phyloP scores from a whole-genome alignment of 257 asterid species.

The Cruciata laevipes region DNA sequence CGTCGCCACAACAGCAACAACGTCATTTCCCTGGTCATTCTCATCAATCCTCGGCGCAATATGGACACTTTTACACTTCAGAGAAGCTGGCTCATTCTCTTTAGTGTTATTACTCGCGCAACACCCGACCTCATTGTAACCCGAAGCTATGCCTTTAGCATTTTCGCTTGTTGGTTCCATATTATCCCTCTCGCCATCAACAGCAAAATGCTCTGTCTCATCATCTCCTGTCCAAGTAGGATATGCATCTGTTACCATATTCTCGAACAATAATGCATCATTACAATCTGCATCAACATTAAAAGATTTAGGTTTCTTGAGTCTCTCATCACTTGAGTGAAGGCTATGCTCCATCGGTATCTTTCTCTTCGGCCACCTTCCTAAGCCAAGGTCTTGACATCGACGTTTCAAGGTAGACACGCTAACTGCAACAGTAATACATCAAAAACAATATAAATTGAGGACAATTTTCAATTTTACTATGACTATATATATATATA shows the following conservation, averaged over 20 bases:
- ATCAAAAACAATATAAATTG: neutral
- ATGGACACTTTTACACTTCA: too few species aligned
- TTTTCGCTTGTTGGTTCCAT: too few species aligned
- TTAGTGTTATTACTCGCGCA: neutral
- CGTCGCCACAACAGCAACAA: neutral
- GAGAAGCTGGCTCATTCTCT: neutral
- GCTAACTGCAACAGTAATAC: neutral
- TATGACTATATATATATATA: too few species aligned
- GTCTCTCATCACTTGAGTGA: neutral
- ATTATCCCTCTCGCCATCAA: too few species aligned
- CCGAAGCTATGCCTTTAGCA: too few species aligned
- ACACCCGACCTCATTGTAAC: too few species aligned
- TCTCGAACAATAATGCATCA: neutral
- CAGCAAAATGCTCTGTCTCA: too few species aligned
- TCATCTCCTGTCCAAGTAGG: too few species aligned
- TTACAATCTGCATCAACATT: neutral
- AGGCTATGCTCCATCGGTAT: neutral
- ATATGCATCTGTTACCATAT: too few species aligned
- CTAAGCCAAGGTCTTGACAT: too few species aligned
- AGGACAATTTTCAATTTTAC: neutral
- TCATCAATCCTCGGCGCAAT: neutral
- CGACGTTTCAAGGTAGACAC: neutral
- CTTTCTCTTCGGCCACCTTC: neutral
- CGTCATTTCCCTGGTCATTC: neutral
- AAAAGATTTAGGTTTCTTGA: neutral